Conservation (phyloP, 371 early-diverging fungal genomes). For the Mortierella sp. region DNA sequence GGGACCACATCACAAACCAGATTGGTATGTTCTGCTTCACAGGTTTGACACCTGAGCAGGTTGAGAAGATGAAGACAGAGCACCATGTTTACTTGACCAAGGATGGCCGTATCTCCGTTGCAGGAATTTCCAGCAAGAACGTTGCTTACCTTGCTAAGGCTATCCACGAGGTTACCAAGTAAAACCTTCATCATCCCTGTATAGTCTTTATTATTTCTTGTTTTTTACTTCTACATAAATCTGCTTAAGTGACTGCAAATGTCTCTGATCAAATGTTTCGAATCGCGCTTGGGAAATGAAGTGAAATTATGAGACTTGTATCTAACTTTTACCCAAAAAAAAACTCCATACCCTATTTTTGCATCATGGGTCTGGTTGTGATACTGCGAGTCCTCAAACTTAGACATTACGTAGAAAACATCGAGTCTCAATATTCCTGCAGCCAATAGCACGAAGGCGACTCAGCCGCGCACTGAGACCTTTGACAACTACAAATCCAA, state of each 20-base stretch:
- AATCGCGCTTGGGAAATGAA: neutral
- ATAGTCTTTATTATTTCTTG: slow-evolving; percentile 2
- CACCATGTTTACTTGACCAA: slow-evolving; percentile 95
- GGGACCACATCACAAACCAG: slow-evolving; percentile 97
- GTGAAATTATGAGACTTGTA: neutral
- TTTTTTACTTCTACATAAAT: neutral
- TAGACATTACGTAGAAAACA: neutral
- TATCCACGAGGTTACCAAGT: slow-evolving; percentile 95
- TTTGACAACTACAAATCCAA: neutral
- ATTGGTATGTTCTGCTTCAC: slow-evolving; percentile 99
- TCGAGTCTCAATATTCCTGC: neutral
- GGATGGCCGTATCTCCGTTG: slow-evolving; percentile 98
- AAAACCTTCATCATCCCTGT: slow-evolving; percentile 15
- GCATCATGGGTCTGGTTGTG: neutral
- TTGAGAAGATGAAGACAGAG: slow-evolving; percentile 86
- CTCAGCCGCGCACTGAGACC: neutral
- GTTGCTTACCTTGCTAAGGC: slow-evolving; percentile 97
- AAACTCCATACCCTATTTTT: neutral
- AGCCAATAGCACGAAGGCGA: neutral
- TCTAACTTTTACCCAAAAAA: neutral
- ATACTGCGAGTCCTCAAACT: neutral
- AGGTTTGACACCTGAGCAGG: slow-evolving; percentile 93
- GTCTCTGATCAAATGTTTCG: neutral
- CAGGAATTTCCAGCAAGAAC: slow-evolving; percentile 94
- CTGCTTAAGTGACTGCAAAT: slow-evolving; percentile 1